These are phyloP conservation scores for Leishmania major DNA, from an alignment of 208 protist species.

Conservation along the genomic window DNA sequence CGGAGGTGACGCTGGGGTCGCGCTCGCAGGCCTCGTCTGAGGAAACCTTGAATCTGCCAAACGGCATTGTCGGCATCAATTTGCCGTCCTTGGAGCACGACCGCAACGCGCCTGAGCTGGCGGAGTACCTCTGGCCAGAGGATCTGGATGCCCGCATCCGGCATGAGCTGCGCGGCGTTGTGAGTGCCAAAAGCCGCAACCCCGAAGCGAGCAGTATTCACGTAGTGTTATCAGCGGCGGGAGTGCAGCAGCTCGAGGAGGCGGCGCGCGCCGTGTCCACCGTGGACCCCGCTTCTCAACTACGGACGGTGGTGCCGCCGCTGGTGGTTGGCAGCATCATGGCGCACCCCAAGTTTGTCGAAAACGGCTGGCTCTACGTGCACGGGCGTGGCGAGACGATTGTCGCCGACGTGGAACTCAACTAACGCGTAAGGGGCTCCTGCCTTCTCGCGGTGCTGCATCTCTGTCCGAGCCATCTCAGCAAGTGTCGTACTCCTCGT, in stretches of 20 bases:
- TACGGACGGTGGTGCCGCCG: not conserved
- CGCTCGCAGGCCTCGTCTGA: not conserved
- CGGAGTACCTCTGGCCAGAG: constrained; percentile 41
- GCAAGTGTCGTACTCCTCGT: not conserved
- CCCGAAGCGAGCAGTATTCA: constrained; percentile 5
- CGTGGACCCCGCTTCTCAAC: not conserved
- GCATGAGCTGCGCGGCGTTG: constrained; percentile 43
- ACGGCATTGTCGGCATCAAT: not conserved
- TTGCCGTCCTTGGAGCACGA: constrained; percentile 16
- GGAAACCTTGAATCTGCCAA: not conserved
- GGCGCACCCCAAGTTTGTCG: constrained; percentile 9
- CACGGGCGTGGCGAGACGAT: constrained; percentile 30
- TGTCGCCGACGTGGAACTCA: constrained; percentile 5
- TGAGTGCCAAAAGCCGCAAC: constrained; percentile 5
- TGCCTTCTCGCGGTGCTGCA: not conserved
- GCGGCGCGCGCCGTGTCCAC: not conserved
- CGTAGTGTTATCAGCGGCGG: constrained; percentile 11
- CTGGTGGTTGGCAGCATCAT: constrained; percentile 6
- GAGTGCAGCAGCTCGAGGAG: constrained; percentile 21
- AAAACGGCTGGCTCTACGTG: constrained; percentile 30
- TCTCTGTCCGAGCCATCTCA: not conserved
- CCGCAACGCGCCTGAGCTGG: constrained; percentile 11
- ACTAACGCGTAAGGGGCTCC: not conserved
- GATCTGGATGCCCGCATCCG: constrained; percentile 43
- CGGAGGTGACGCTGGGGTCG: not conserved